phyloP scores from a whole-genome alignment of 2,329 filamentous ascomycete genomes.

The Botrytis elliptica region DNA sequence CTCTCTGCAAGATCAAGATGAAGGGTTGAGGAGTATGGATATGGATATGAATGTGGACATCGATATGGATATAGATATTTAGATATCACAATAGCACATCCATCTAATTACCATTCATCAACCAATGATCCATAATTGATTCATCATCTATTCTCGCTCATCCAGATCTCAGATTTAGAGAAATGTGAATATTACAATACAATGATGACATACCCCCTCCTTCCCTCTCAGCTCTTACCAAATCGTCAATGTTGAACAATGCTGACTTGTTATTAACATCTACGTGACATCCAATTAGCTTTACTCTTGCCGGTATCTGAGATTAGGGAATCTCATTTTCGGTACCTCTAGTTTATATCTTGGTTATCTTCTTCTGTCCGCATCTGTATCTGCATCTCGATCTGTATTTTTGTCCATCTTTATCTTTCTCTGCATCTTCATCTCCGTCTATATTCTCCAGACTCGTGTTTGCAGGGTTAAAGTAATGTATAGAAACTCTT shows the following conservation, averaged over 20 bases:
- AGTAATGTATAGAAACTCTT: not conserved
- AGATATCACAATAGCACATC: too few species aligned
- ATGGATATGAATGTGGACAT: too few species aligned
- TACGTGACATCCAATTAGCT: not conserved
- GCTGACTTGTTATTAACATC: not conserved
- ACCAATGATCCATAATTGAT: too few species aligned
- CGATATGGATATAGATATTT: too few species aligned
- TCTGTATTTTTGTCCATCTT: too few species aligned
- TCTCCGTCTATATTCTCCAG: not conserved
- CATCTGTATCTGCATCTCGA: not conserved
- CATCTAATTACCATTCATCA: too few species aligned
- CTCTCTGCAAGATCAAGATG: too few species aligned
- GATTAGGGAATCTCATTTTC: not conserved
- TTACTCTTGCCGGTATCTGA: not conserved
- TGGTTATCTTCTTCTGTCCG: not conserved
- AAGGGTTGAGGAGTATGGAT: rapidly evolving
- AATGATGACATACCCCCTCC: not conserved
- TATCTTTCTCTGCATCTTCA: too few species aligned
- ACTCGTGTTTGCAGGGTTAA: rapidly evolving
- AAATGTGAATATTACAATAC: not conserved
- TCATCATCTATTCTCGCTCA: not conserved
- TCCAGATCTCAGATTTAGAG: not conserved
- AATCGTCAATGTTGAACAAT: not conserved
- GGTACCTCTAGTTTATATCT: not conserved
- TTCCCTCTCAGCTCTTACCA: not conserved